Conservation (phyloP, 192 early-diverging fungal species). For the Lunasporangiospora selenospora region DNA sequence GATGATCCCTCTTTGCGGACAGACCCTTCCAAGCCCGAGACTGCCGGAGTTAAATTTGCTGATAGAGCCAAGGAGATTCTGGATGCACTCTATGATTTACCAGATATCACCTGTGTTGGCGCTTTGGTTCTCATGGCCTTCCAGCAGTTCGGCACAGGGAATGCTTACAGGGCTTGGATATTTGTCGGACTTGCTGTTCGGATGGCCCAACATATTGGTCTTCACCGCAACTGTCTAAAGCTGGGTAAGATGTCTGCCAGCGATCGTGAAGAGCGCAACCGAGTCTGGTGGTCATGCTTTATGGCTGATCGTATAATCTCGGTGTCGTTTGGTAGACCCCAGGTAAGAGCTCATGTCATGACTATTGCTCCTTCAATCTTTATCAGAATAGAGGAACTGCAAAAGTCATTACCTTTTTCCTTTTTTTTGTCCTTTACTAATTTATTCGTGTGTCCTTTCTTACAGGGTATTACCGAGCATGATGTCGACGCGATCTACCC, state of each 20-base stretch:
- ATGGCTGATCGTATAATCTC: constrained; percentile 71
- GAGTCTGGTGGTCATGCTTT: constrained; percentile 82
- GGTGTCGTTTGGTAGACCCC: constrained; percentile 69
- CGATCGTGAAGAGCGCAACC: constrained; percentile 64
- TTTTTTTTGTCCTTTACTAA: not conserved
- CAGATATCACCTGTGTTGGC: constrained; percentile 65
- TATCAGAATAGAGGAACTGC: not conserved
- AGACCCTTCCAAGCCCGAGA: constrained; percentile 44
- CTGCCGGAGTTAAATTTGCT: constrained; percentile 62
- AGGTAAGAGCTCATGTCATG: too few relatives aligned
- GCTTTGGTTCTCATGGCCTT: constrained; percentile 68
- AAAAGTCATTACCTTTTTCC: not conserved
- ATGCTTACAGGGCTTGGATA: constrained; percentile 71
- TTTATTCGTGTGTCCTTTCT: constrained; percentile 34
- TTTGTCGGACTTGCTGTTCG: constrained; percentile 62
- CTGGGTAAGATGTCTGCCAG: constrained; percentile 45
- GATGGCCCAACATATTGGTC: constrained; percentile 65
- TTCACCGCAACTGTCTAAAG: constrained; percentile 56
- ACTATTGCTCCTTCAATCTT: too few relatives aligned
- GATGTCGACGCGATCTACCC: constrained; percentile 66
- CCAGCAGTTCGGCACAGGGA: constrained; percentile 74
- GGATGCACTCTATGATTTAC: constrained; percentile 69
- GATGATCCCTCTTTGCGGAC: constrained; percentile 50
- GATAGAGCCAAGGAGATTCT: constrained; percentile 74
- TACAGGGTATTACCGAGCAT: constrained; percentile 56